phyloP scores from a whole-genome alignment of 768 basidiomycete genomes.

The Phylloporus arenicola region DNA sequence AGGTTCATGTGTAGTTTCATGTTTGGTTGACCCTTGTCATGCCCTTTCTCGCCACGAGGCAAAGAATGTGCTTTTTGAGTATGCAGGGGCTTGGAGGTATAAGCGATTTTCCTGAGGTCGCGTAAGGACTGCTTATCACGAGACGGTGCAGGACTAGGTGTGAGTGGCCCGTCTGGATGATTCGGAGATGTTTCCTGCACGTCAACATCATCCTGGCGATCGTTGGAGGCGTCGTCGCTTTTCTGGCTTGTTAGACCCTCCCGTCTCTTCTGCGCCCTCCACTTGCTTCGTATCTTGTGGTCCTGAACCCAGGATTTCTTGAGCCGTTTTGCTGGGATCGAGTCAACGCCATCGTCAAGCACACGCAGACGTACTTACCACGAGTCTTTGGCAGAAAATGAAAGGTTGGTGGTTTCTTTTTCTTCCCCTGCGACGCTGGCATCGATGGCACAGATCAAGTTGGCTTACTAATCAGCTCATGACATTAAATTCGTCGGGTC shows the following conservation, averaged over 20 bases:
- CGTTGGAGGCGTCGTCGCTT: not conserved
- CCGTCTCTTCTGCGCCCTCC: conserved; percentile 65
- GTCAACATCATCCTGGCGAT: not conserved
- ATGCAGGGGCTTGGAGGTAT: conserved; percentile 53
- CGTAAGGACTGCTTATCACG: conserved; percentile 38
- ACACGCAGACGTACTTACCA: conserved; percentile 40
- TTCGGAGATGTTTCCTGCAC: not conserved
- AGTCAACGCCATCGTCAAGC: conserved; percentile 2
- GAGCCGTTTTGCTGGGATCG: conserved; percentile 61
- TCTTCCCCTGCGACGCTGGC: conserved; percentile 10
- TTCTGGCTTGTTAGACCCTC: conserved; percentile 30
- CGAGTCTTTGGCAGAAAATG: conserved; percentile 56
- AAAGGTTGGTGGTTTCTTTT: conserved; percentile 65
- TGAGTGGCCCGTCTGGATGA: conserved; percentile 1
- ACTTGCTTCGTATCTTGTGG: conserved; percentile 71
- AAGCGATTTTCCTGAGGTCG: conserved; percentile 58
- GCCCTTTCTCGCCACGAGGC: conserved; percentile 27
- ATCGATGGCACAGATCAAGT: not conserved
- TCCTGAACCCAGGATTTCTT: conserved; percentile 78
- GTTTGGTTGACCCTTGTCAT: conserved; percentile 47
- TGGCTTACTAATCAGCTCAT: conserved; percentile 21
- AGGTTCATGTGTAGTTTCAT: conserved; percentile 88
- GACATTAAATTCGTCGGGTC: conserved; percentile 23
- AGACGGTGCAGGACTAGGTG: conserved; percentile 1
- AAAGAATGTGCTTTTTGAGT: conserved; percentile 48